phyloP scores from a whole-genome alignment of 2,329 filamentous ascomycete species.

The Clarireedia paspali region DNA sequence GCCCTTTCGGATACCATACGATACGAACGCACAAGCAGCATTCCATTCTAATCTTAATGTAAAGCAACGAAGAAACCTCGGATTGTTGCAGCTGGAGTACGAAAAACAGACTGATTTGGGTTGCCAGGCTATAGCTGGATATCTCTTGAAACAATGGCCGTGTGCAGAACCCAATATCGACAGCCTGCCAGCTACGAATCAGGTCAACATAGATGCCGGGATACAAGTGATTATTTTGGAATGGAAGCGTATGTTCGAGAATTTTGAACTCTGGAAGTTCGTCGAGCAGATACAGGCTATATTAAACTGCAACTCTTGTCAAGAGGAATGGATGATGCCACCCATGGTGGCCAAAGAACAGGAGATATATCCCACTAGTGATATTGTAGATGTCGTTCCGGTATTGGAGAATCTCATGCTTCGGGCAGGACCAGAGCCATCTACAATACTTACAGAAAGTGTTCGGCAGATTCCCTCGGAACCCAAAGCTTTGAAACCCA shows the following conservation, averaged over 20 bases:
- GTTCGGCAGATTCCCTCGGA: background rate
- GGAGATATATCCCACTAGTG: constrained; percentile 1
- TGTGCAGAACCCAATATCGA: constrained; percentile 29
- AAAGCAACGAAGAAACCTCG: constrained; percentile 13
- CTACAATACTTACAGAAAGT: background rate
- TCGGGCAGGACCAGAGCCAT: background rate
- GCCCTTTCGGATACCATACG: constrained; percentile 26
- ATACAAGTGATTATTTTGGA: constrained; percentile 35
- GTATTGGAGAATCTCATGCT: background rate
- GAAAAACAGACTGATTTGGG: constrained; percentile 29
- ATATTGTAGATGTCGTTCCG: constrained; percentile 7
- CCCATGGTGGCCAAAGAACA: constrained; percentile 6
- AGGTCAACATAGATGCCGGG: constrained; percentile 34
- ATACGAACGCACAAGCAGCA: constrained; percentile 18
- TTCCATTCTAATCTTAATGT: constrained; percentile 3
- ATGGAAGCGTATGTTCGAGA: constrained; percentile 42
- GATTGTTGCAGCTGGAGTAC: constrained; percentile 27
- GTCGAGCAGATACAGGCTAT: constrained; percentile 37
- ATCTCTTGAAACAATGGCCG: constrained; percentile 40
- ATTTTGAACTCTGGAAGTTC: constrained; percentile 38
- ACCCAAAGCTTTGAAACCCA: background rate
- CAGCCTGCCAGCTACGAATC: constrained; percentile 21
- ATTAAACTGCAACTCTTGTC: constrained; percentile 26
- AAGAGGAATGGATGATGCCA: background rate
- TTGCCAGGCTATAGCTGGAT: constrained; percentile 32